A percentile compares a stretch with the other conserved stretches of the same genome.
These are phyloP conservation scores for Scedosporium minutisporum DNA, from an alignment of 2,329 filamentous ascomycete genomes.

Conservation along the genomic window DNA sequence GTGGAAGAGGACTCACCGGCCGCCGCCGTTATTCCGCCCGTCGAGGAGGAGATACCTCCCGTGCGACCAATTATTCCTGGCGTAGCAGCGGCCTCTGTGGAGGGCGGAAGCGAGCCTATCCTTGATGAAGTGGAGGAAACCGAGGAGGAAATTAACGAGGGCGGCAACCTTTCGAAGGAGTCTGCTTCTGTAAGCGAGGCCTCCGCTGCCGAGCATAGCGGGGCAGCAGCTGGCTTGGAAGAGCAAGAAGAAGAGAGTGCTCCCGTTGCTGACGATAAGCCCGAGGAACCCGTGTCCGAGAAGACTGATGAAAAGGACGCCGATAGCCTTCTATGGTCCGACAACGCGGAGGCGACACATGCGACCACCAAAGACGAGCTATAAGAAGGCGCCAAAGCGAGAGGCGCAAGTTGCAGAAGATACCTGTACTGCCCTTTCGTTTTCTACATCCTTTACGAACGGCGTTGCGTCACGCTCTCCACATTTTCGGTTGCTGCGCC, in stretches of 20 bases:
- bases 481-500: too few relatives aligned
- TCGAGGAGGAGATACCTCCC: slow-evolving; percentile 10
- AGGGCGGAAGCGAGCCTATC: background rate
- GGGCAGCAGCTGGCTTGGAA: slow-evolving; percentile 7
- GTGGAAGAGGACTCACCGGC: slow-evolving; percentile 20
- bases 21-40: slow-evolving; percentile 11
- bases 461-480: too few relatives aligned
- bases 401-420: too few relatives aligned
- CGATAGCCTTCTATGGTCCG: background rate
- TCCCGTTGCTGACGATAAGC: background rate
- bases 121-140: background rate
- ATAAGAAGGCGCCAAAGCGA: background rate
- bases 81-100: background rate
- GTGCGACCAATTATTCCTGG: slow-evolving; percentile 1
- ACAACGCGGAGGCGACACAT: background rate
- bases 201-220: background rate
- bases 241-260: slow-evolving; percentile 9
- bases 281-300: background rate
- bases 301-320: background rate
- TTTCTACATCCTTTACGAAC: too few relatives aligned
- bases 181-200: slow-evolving; percentile 8
- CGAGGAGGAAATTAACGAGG: background rate
- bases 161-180: slow-evolving; percentile 13
- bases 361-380: background rate
- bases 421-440: too few relatives aligned